These are phyloP conservation scores for Xenoacremonium recifei DNA, from an alignment of 2,329 filamentous ascomycete species.

Conservation along the genomic window DNA sequence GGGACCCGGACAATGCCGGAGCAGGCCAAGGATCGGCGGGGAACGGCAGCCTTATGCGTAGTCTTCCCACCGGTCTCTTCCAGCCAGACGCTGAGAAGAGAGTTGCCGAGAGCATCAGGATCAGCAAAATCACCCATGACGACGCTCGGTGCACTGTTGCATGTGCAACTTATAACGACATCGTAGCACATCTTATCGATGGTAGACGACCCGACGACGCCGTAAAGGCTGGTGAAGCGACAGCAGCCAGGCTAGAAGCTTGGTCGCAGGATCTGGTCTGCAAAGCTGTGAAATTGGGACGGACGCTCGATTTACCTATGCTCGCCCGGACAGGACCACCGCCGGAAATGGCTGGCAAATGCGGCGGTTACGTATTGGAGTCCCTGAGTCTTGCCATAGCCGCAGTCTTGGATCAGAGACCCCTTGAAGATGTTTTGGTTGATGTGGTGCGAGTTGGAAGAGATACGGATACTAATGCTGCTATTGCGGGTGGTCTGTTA, in stretches of 20 bases:
- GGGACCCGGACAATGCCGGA: constrained; percentile 32
- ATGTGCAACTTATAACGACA: constrained; percentile 40
- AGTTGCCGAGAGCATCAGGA: constrained; percentile 31
- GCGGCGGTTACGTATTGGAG: constrained; percentile 42
- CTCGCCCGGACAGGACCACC: constrained; percentile 33
- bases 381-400: constrained; percentile 40
- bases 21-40: constrained; percentile 39
- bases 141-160: constrained; percentile 33
- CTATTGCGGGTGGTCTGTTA: constrained; percentile 44
- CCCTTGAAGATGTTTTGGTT: constrained; percentile 42
- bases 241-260: constrained; percentile 22
- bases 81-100: constrained; percentile 23
- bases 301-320: constrained; percentile 18
- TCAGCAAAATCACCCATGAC: constrained; percentile 40
- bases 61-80: constrained; percentile 44
- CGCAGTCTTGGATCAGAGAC: constrained; percentile 38
- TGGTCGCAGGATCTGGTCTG: constrained; percentile 14
- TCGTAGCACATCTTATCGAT: constrained; percentile 32
- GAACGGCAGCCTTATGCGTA: constrained; percentile 48
- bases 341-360: constrained; percentile 24
- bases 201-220: constrained; percentile 25
- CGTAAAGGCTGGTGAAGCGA: constrained; percentile 23
- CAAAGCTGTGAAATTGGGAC: constrained; percentile 28
- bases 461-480: constrained; percentile 47
- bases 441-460: constrained; percentile 44